Evolutionary conservation across 2,329 filamentous ascomycete species (phyloP).

Genomic region (Colletotrichum spaethianum): DNA sequence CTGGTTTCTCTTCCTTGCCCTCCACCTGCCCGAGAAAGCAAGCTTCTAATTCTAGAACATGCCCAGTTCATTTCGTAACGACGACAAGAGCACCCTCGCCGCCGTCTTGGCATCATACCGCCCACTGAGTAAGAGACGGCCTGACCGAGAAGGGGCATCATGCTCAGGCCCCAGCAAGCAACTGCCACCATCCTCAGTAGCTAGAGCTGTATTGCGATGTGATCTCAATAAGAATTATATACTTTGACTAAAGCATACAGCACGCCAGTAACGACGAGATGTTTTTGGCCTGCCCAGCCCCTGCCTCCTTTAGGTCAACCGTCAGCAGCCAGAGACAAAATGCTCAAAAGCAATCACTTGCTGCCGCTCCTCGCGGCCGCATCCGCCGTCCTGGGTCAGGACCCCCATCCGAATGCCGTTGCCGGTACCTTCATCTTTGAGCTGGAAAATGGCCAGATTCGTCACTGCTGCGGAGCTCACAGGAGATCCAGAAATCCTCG

Average conservation of each 20-base stretch:
- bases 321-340: constrained; percentile 48
- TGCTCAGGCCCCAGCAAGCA: not conserved
- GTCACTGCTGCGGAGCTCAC: constrained; percentile 31
- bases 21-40: constrained; percentile 37
- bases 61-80: constrained; percentile 24
- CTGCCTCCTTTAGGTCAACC: constrained; percentile 33
- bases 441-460: constrained; percentile 64
- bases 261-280: too few species aligned
- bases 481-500: not conserved
- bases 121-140: not conserved
- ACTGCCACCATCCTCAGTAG: not conserved
- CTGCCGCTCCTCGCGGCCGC: constrained; percentile 54
- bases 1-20: not conserved
- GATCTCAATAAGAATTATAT: too few species aligned
- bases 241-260: too few species aligned
- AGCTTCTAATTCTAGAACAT: constrained; percentile 7
- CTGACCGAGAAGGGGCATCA: not conserved
- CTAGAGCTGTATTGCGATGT: constrained; percentile 2
- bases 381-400: constrained; percentile 48
- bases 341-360: constrained; percentile 54
- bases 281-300: constrained; percentile 21
- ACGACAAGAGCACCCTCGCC: constrained; percentile 2
- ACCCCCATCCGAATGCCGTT: constrained; percentile 50
- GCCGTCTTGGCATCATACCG: not conserved
- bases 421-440: constrained; percentile 68